Base-by-base conservation (phyloP, 371 early-diverging fungal species). In the Apophysomyces variabilis region DNA sequence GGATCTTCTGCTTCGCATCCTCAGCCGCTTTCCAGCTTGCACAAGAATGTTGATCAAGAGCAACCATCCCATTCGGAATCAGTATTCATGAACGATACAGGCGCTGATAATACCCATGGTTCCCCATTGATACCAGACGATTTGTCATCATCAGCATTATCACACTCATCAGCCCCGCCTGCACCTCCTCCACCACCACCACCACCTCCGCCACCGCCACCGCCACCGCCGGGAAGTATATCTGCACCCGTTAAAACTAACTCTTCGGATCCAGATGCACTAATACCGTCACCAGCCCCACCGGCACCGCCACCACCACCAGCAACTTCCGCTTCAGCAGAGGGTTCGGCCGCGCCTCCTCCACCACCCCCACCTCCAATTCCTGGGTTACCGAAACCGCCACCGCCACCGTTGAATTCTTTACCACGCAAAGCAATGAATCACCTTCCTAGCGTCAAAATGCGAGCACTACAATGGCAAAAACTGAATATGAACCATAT, bases 401-500 rank as follows among this genome's bases (percentile, higher is more conserved):
- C 37, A 18, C 32, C 65, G 21, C 58, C 62, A 36, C 64, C 64
- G 38, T 9, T 62, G 65, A 37, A 35, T 5, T 35, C 50, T 12
- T 47, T 54, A 0, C 67, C 72, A 9, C 83, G 89, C 69, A 91
- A 91, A 71, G 79, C 84, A 56, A 81, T 90, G n/a, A 77, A 80
- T 43, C 87, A 87, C 45, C 67, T 82, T 50, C 87, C 93, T 7
- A 85, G 76, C 38, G 86, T 88, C 61, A 93, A 93, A 71, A 86
- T 93, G 14, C 92, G 92, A 66, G 87, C 87, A 54, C 64, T 94
- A 8, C 93, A 94, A 73, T 94, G 94, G 95, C 93, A 93, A 75
- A 95, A 95, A 61, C 69, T 95, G 46, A 87, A 85, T 64, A 85
- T 87, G 56, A 79, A 82, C 62, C 67, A 74, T 35, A 75, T 88